Conservation (phyloP, 2,329 filamentous ascomycete species). For the Penicillium sp. region DNA sequence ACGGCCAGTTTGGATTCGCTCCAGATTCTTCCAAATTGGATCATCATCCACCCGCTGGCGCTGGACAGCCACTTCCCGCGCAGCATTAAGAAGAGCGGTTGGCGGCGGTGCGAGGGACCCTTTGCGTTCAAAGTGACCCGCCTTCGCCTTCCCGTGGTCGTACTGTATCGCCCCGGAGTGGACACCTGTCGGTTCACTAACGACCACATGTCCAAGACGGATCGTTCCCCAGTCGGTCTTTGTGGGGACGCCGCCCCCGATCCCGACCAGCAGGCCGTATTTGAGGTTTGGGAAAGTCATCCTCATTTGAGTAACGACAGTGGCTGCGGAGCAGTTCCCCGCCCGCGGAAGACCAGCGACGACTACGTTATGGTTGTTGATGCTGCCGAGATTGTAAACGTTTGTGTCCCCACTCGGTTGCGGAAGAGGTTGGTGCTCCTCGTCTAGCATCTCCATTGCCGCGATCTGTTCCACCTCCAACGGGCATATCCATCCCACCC, state of each 20-base stretch:
- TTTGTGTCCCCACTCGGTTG: no score
- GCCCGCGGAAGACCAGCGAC: slow-evolving; percentile 21
- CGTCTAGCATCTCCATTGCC: no score
- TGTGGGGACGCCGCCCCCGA: slow-evolving; percentile 24
- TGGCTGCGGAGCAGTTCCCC: slow-evolving; percentile 22
- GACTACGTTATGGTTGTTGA: slow-evolving; percentile 20
- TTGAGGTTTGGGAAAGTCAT: slow-evolving; percentile 25
- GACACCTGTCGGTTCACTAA: slow-evolving; percentile 15
- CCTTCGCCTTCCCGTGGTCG: neutral
- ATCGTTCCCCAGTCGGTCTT: slow-evolving; percentile 15
- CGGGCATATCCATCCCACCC: no score
- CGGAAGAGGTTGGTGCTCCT: no score
- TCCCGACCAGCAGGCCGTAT: slow-evolving; percentile 26
- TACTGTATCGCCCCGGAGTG: neutral
- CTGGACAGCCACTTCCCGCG: slow-evolving; percentile 12
- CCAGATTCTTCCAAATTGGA: neutral
- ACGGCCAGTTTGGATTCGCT: neutral
- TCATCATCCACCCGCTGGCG: neutral
- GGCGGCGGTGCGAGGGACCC: slow-evolving; percentile 21
- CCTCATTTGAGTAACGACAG: slow-evolving; percentile 26
- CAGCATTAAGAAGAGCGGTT: slow-evolving; percentile 19
- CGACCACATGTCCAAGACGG: slow-evolving; percentile 28
- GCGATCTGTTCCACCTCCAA: no score
- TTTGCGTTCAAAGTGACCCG: slow-evolving; percentile 9
- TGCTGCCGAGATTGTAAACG: no score